Conservation (phyloP, 192 early-diverging fungal genomes). For the Funneliformis mosseae region DNA sequence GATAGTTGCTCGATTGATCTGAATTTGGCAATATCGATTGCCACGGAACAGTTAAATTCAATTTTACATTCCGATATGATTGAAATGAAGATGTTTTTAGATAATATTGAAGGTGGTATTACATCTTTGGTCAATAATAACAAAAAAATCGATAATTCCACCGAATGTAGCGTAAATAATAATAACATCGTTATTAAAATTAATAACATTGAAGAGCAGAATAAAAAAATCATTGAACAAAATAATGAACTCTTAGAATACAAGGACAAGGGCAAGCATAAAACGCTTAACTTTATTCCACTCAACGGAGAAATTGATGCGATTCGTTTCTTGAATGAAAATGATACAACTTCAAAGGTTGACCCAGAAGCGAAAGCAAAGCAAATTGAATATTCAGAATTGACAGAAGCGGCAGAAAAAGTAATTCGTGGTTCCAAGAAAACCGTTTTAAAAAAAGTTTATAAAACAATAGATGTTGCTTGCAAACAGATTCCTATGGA, state of each 20-base stretch:
- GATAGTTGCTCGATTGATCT: neutral
- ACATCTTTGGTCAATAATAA: neutral
- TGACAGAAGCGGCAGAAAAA: neutral
- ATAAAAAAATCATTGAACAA: neutral
- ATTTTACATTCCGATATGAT: neutral
- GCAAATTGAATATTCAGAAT: neutral
- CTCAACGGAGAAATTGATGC: neutral
- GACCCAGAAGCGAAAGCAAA: no score
- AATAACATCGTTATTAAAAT: neutral
- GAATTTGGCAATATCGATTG: constrained; percentile 4
- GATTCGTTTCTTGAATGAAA: neutral
- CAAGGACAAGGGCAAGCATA: neutral
- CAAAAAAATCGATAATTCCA: neutral
- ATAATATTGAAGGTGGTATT: neutral
- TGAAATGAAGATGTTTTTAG: neutral
- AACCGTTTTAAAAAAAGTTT: neutral
- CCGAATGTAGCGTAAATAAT: neutral
- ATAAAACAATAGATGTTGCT: neutral
- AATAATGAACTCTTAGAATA: neutral
- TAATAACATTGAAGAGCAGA: neutral
- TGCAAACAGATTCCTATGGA: neutral
- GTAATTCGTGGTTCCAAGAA: neutral
- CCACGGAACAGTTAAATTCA: constrained; percentile 10
- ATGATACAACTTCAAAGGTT: neutral
- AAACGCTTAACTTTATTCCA: neutral